Base-by-base conservation (phyloP, 2,329 filamentous ascomycete genomes). In the Penicillium digitatum region DNA sequence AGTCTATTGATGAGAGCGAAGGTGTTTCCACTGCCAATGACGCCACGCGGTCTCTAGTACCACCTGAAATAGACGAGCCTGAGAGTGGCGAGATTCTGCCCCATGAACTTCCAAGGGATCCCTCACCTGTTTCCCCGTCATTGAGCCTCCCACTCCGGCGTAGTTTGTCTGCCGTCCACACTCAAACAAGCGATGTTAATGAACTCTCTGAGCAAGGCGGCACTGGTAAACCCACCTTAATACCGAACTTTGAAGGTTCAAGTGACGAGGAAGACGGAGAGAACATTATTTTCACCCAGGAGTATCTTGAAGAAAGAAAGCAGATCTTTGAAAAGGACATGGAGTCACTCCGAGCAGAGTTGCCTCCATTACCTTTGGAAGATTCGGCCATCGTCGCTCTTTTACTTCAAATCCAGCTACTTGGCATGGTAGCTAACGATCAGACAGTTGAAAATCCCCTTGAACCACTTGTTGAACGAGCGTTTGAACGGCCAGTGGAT, bases 231-330 rank as follows among this genome's bases (percentile, higher is more conserved):
- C 7, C 55, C 27, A 54, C 66, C 5, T 34, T 69, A 8, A 67
- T 74, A 40, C 70, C 72, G 2, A 69, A 70, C 32, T 72, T 74
- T 48, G 65, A 57, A 7, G 66, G 64, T 38, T 66, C 68, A 20
- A 73, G 70, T 43, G 74, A 77, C n/a, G 76, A 78, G 55, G 74
- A 76, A 37, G 76, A 78, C 43, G 75, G 77, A 48, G 76, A 77
- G 51, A 72, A 72, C 39, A 68, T 68, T 1, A 70, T 76, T 32
- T 74, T 79, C 39, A 78, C 75, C 11, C 75, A 79, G 46, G 76
- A 78, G 42, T 77, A 79, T 56, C 69, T 78, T 37, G 74, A 75
- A 26, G 73, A 76, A 59, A 71, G 75, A 16, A 77, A 78, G 58
- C 68, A 67, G 37, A 71, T 72, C 9, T 78, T 78, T 44, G 74